Evolutionary conservation across 2,329 filamentous ascomycete species (phyloP).

Genomic region (Fusarium stilboides): DNA sequence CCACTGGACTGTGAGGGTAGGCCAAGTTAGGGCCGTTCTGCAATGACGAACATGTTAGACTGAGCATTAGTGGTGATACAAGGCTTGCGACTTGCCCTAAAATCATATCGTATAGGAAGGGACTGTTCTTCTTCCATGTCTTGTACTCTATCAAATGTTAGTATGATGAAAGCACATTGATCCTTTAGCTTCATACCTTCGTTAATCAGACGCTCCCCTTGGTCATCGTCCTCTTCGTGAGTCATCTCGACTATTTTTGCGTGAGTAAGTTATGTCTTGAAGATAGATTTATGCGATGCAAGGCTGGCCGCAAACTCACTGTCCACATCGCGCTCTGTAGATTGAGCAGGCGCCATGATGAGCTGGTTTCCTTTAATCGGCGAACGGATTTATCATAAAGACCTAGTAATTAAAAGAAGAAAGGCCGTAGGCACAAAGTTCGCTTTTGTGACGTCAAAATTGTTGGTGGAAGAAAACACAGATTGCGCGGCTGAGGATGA

Average conservation of each 20-base stretch:
- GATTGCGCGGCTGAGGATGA: constrained; percentile 42
- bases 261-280: constrained; percentile 11
- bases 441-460: constrained; percentile 5
- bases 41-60: constrained; percentile 26
- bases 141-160: constrained; percentile 83
- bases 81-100: constrained; percentile 72
- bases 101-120: constrained; percentile 98
- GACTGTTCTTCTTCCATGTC: constrained; percentile 99
- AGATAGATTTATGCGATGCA: constrained; percentile 3
- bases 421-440: neutral
- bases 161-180: constrained; percentile 3
- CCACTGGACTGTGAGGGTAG: constrained; percentile 97
- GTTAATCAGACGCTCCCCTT: constrained; percentile 91
- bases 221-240: constrained; percentile 79
- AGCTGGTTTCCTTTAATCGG: neutral
- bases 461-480: constrained; percentile 29
- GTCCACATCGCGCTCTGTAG: constrained; percentile 56
- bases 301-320: constrained; percentile 49
- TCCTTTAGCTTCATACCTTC: constrained; percentile 72
- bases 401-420: neutral
- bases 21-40: constrained; percentile 93
- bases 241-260: constrained; percentile 55
- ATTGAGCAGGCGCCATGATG: constrained; percentile 56
- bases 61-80: constrained; percentile 2
- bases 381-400: neutral